These are phyloP conservation scores for Populus pruinosa DNA, from an alignment of 345 rosid genomes.

Conservation along the genomic window DNA sequence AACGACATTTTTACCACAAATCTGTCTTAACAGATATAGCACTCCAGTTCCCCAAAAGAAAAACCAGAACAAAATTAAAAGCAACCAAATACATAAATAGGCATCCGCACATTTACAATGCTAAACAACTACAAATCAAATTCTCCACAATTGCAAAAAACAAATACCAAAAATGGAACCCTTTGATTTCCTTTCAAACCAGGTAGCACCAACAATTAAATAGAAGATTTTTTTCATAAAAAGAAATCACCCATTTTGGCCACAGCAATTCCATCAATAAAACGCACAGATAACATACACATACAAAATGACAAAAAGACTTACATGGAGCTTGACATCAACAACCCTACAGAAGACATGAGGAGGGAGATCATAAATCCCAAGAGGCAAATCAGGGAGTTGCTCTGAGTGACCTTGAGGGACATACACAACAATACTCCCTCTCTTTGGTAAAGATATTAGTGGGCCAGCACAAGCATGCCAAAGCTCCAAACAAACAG, in stretches of 20 bases:
- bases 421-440: slow-evolving; percentile 75
- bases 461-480: slow-evolving; percentile 99
- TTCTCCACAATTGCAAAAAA: background rate
- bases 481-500: slow-evolving; percentile 93
- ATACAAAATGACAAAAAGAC: background rate
- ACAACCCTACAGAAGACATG: slow-evolving; percentile 87
- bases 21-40: background rate
- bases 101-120: background rate
- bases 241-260: background rate
- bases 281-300: background rate
- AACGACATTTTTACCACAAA: slow-evolving; percentile 15
- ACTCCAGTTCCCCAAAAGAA: background rate
- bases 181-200: background rate
- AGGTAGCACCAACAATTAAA: background rate
- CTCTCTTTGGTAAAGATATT: slow-evolving; percentile 78
- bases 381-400: slow-evolving; percentile 62
- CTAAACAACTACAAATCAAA: background rate
- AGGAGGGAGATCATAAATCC: slow-evolving; percentile 60
- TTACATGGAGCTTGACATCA: slow-evolving; percentile 94
- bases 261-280: background rate
- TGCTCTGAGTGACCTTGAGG: slow-evolving; percentile 97
- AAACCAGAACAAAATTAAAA: background rate
- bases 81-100: background rate
- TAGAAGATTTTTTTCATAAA: background rate
- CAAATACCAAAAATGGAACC: background rate